Base-by-base conservation (phyloP, 345 rosid genomes). In the Carallia brachiata region DNA sequence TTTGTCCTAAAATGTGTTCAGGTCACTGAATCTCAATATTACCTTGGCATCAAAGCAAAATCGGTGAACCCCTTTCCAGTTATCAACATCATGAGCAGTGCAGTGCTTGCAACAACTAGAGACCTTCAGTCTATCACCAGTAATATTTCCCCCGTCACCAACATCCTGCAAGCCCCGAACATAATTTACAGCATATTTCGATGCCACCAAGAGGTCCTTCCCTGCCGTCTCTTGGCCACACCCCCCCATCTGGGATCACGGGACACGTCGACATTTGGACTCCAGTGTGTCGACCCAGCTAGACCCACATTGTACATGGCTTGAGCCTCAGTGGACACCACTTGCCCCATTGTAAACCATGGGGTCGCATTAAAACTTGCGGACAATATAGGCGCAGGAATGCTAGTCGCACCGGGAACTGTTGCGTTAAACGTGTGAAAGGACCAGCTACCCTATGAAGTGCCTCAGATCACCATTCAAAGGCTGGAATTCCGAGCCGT, bases 191-290 rank as follows among this genome's bases (percentile, higher is more conserved):
- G 90, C 98, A 19, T 94, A 91, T 68, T 79, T 88, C 5, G 88
- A 90, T 34, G 90, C 89, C 16, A 91, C 28, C 5, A 89, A 81
- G 0, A 97, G 98, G 70, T 91, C 98, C 73, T 94, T 96, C 0
- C 97, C 98, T 4, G 93, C 92, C 28, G 96, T 91, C 76, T 91
- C 98, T 68, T 89, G 98, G 53, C 96, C 93, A 1, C 91, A 1
- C 91, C 77, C 17, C 96, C 98, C 97, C 95, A 91, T 64, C 96
- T 77, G 1, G 97, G 98, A 75, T 94, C 97, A 23, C 97, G 75
- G 55, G 89, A 77, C 52, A 94, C 82, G 71, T 91, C 88, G 17
- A 88, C 79, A 59, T 80, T 83, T 2, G 93, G 93, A 31, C 88
- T 84, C 96, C 90, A 83, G 63, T 68, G 86, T 30, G 93, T 86